These are phyloP conservation scores for Neocatenulostroma microsporum DNA, from an alignment of 2,329 filamentous ascomycete species.

Conservation along the genomic window DNA sequence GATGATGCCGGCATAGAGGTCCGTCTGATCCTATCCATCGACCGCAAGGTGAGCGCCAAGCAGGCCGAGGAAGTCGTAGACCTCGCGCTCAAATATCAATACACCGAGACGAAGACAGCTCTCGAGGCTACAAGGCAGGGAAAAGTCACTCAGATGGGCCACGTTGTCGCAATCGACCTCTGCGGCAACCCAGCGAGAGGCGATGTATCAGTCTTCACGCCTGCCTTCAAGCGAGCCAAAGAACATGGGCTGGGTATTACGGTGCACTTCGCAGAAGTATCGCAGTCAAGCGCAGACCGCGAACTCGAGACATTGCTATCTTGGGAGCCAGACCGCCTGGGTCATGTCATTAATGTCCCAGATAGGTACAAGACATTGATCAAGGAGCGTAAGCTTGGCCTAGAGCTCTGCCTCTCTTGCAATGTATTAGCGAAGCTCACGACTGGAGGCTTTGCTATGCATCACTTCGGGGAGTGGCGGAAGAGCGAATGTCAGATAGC, in stretches of 20 bases:
- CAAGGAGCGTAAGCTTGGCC: conserved; percentile 47
- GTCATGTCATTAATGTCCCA: conserved; percentile 70
- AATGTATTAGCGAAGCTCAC: conserved; percentile 73
- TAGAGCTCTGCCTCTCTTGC: conserved; percentile 73
- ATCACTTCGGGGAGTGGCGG: conserved; percentile 72
- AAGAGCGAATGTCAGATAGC: conserved; percentile 52
- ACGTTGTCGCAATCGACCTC: conserved; percentile 68
- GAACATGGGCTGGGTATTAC: conserved; percentile 54
- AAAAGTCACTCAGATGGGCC: conserved; percentile 3
- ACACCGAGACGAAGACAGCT: conserved; percentile 10
- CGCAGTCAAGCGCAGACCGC: conserved; percentile 46
- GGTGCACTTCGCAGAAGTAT: conserved; percentile 69
- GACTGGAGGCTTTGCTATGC: conserved; percentile 54
- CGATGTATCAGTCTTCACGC: conserved; percentile 52
- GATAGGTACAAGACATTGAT: conserved; percentile 53
- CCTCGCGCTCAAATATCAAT: conserved; percentile 51
- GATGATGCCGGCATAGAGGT: conserved; percentile 43
- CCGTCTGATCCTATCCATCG: conserved; percentile 65
- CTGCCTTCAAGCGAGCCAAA: conserved; percentile 53
- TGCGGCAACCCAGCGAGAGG: conserved; percentile 66
- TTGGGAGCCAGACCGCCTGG: conserved; percentile 61
- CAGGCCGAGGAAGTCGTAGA: conserved; percentile 58
- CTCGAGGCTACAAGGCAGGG: too few species aligned
- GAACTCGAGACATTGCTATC: conserved; percentile 59
- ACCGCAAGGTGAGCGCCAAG: conserved; percentile 53